Conservation (phyloP, 164 flowering plant species). For the Paratinospora sagittata region DNA sequence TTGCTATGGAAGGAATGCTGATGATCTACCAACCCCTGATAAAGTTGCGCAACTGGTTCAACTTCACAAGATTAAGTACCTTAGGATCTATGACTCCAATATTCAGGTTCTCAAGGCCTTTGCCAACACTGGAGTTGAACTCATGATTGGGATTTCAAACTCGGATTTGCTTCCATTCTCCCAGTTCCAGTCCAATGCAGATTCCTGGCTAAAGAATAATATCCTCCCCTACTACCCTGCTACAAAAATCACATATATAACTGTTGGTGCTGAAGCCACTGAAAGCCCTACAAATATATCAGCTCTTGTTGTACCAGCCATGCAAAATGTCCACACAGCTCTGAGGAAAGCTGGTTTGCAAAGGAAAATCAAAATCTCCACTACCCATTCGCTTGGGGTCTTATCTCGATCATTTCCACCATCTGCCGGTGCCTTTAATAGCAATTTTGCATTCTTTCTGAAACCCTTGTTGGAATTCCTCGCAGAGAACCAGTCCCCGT, state of each 20-base stretch:
- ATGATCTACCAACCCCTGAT: conserved; percentile 91
- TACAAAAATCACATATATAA: conserved; percentile 68
- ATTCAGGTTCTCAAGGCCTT: conserved; percentile 88
- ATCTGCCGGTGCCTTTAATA: conserved; percentile 88
- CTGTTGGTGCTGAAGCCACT: conserved; percentile 93
- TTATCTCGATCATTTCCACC: conserved; percentile 92
- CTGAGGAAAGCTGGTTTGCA: conserved; percentile 67
- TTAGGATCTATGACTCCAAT: conserved; percentile 82
- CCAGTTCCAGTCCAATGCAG: conserved; percentile 84
- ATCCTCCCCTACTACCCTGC: conserved; percentile 92
- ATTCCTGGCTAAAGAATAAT: conserved; percentile 77
- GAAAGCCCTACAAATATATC: conserved; percentile 58
- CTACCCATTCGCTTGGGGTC: conserved; percentile 77
- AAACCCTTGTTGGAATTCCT: conserved; percentile 82
- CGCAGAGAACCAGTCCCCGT: conserved; percentile 79
- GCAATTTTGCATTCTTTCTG: conserved; percentile 58
- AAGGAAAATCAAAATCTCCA: conserved; percentile 74
- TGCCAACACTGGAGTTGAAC: conserved; percentile 77
- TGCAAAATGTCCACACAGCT: conserved; percentile 67
- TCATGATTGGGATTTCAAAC: conserved; percentile 82
- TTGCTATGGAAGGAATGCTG: conserved; percentile 94
- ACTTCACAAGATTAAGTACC: conserved; percentile 60
- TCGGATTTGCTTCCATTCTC: conserved; percentile 64
- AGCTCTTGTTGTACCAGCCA: conserved; percentile 74
- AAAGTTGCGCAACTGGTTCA: conserved; percentile 69